Percentiles rank a stretch among this genome's conserved stretches.
phyloP scores from a whole-genome alignment of 768 basidiomycete species.

The Boletus huronensis region DNA sequence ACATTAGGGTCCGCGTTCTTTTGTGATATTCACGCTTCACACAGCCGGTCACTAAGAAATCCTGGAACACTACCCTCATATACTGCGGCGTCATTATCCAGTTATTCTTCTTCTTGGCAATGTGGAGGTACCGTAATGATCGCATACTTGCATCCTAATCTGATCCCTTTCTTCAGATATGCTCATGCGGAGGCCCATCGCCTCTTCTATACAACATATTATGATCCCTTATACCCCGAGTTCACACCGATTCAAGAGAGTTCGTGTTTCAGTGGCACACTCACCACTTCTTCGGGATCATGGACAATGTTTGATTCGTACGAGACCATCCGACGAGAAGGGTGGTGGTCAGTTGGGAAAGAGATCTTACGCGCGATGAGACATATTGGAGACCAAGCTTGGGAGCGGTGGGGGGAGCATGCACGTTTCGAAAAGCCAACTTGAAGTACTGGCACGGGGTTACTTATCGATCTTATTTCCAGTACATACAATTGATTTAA shows the following conservation, averaged over 20 bases:
- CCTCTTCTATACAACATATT: conserved; percentile 70
- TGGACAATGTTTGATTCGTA: conserved; percentile 38
- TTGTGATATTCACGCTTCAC: conserved; percentile 9
- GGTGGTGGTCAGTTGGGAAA: conserved; percentile 36
- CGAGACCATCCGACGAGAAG: conserved; percentile 38
- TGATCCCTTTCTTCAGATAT: conserved; percentile 29
- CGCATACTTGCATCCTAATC: conserved; percentile 1
- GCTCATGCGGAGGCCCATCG: conserved; percentile 50
- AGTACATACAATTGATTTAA: conserved; percentile 14
- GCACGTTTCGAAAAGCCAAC: conserved; percentile 28
- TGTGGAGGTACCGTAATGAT: conserved; percentile 54
- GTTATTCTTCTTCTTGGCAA: conserved; percentile 41
- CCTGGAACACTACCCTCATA: conserved; percentile 31
- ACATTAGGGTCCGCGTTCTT: neutral
- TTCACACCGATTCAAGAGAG: conserved; percentile 48
- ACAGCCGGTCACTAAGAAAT: conserved; percentile 19
- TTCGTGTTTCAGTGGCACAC: conserved; percentile 28
- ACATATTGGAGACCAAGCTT: conserved; percentile 38
- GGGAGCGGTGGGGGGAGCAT: conserved; percentile 43
- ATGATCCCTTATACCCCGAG: conserved; percentile 75
- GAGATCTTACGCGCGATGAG: conserved; percentile 39
- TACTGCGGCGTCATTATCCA: conserved; percentile 43
- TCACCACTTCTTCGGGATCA: conserved; percentile 35
- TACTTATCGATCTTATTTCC: conserved; percentile 20
- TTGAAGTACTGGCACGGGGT: conserved; percentile 17